These are phyloP conservation scores for Ogataea sp. DNA, from an alignment of 805 yeast species.

Conservation along the genomic window DNA sequence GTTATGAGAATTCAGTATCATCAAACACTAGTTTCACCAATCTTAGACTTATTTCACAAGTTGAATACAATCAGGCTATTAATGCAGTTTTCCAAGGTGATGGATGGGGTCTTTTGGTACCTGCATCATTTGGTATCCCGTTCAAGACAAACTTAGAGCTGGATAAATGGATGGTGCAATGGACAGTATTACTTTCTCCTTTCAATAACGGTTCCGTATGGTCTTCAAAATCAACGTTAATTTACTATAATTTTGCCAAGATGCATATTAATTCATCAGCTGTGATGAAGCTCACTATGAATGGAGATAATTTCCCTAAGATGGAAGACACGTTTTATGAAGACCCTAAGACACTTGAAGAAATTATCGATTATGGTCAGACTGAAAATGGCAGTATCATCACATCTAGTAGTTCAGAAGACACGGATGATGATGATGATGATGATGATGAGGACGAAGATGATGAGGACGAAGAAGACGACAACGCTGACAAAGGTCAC, in stretches of 20 bases:
- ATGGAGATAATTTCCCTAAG: slow-evolving; percentile 18
- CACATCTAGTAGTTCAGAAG: slow-evolving; percentile 18
- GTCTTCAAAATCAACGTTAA: slow-evolving; percentile 63
- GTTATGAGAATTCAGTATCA: no score
- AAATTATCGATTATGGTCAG: slow-evolving; percentile 2
- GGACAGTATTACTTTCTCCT: slow-evolving; percentile 65
- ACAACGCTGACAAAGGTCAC: slow-evolving; percentile 9
- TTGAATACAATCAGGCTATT: slow-evolving; percentile 59
- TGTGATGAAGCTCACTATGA: slow-evolving; percentile 34
- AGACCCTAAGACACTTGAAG: slow-evolving; percentile 4
- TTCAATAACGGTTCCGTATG: slow-evolving; percentile 43
- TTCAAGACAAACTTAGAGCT: slow-evolving; percentile 58
- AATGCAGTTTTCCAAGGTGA: slow-evolving; percentile 47
- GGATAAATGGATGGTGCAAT: slow-evolving; percentile 75
- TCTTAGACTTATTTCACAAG: slow-evolving; percentile 56
- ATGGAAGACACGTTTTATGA: slow-evolving; percentile 4
- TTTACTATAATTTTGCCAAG: slow-evolving; percentile 67
- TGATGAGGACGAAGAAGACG: slow-evolving; percentile 9
- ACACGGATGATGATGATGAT: slow-evolving; percentile 13
- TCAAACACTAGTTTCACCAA: slow-evolving; percentile 29
- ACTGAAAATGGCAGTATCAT: slow-evolving; percentile 10
- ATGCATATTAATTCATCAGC: slow-evolving; percentile 57
- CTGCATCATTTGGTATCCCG: slow-evolving; percentile 58
- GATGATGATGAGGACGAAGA: slow-evolving; percentile 10
- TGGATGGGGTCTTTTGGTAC: slow-evolving; percentile 54